phyloP scores from a whole-genome alignment of 1,139 yeast genomes.

The Candida smagusa region DNA sequence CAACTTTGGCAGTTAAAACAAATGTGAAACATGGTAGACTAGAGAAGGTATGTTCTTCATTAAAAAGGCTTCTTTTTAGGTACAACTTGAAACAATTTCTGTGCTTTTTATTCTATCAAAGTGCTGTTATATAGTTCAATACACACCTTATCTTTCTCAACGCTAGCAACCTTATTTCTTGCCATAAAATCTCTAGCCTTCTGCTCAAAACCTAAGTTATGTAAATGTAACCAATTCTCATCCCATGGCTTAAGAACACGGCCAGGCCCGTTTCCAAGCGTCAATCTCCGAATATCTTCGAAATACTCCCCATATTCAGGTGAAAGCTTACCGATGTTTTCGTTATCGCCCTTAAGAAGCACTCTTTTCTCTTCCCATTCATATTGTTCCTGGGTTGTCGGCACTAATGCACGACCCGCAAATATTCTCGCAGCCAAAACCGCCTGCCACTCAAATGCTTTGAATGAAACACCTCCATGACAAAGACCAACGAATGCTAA shows the following conservation, averaged over 20 bases:
- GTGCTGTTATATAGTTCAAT: too few species aligned
- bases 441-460: constrained; percentile 46
- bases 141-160: too few species aligned
- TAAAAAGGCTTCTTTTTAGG: too few species aligned
- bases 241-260: constrained; percentile 21
- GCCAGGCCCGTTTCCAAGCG: constrained; percentile 25
- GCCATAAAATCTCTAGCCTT: background rate
- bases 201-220: background rate
- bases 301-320: constrained; percentile 24
- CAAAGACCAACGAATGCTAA: constrained; percentile 38
- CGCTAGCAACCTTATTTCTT: background rate
- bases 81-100: too few species aligned
- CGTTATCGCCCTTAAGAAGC: constrained; percentile 15
- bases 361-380: constrained; percentile 27
- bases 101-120: too few species aligned
- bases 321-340: constrained; percentile 14
- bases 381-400: constrained; percentile 27
- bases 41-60: too few species aligned
- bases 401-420: constrained; percentile 41
- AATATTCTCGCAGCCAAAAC: constrained; percentile 40
- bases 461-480: constrained; percentile 44
- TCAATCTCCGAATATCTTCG: constrained; percentile 18
- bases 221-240: constrained; percentile 17
- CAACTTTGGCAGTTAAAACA: too few species aligned
- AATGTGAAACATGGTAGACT: too few species aligned